Evolutionary conservation across 495 filamentous ascomycete species (phyloP).

Genomic region (Penicillium subrubescens): DNA sequence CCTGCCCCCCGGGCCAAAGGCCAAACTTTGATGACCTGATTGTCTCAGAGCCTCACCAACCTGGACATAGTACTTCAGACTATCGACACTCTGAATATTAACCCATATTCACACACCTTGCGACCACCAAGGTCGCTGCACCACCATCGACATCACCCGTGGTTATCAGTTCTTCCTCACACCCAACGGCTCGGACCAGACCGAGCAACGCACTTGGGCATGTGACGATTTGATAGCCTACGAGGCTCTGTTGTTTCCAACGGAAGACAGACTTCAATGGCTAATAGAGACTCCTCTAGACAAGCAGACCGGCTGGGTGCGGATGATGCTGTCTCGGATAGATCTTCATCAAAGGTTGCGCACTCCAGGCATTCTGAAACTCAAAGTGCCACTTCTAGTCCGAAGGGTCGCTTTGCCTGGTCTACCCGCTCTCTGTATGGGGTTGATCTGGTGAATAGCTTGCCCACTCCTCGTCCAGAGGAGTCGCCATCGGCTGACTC

Average conservation of each 20-base stretch:
- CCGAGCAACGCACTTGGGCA: background rate
- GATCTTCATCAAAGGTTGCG: background rate
- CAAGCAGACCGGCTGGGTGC: background rate
- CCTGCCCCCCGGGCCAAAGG: background rate
- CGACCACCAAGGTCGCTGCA: background rate
- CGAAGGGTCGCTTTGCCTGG: background rate
- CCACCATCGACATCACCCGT: background rate
- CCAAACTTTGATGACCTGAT: background rate
- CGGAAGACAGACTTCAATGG: constrained; percentile 1
- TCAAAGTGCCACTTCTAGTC: background rate
- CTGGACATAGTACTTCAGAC: background rate
- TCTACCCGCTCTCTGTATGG: background rate
- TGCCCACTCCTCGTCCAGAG: constrained; percentile 1
- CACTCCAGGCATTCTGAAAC: background rate
- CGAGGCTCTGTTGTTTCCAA: background rate
- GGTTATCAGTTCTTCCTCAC: background rate
- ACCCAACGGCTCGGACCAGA: background rate
- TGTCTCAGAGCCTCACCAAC: background rate
- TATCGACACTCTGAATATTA: background rate
- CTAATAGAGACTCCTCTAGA: background rate
- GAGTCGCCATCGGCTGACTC: constrained; percentile 4
- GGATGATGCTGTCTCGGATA: background rate
- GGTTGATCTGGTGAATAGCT: background rate
- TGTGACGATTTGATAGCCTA: background rate
- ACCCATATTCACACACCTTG: background rate